These are phyloP conservation scores for Fagus crenata DNA, from an alignment of 306 rosid genomes.

Conservation along the genomic window DNA sequence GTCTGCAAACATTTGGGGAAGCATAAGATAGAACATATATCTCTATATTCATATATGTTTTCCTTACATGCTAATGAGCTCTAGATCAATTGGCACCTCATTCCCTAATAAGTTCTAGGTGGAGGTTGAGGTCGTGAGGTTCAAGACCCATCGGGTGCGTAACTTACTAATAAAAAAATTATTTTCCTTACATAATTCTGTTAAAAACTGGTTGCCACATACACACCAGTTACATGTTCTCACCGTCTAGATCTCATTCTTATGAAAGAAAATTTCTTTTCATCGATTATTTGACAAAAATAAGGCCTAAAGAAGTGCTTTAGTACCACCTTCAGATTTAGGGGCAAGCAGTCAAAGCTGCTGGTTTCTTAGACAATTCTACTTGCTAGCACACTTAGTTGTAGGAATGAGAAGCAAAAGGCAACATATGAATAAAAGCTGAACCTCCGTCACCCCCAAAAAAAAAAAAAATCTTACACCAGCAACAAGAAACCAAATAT, in stretches of 20 bases:
- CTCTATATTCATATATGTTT: background rate
- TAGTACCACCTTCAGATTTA: background rate
- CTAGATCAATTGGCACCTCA: no score
- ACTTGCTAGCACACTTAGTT: background rate
- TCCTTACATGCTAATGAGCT: background rate
- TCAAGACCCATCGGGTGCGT: no score
- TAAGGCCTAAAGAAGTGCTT: background rate
- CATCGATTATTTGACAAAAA: background rate
- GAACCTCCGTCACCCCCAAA: background rate
- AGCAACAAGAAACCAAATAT: background rate
- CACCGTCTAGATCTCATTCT: constrained; percentile 4
- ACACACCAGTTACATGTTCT: background rate
- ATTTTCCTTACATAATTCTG: background rate
- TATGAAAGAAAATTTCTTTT: background rate
- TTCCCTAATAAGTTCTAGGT: no score
- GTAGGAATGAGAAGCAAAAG: background rate
- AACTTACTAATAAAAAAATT: no score
- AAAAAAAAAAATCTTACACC: background rate
- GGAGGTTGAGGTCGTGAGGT: no score
- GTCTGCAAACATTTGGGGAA: background rate
- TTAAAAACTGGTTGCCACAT: background rate
- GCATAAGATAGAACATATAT: background rate
- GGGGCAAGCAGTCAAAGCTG: background rate
- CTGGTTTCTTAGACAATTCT: background rate
- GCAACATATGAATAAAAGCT: background rate